Evolutionary conservation across 495 filamentous ascomycete genomes (phyloP).

Genomic region (Penicillium bovifimosum): DNA sequence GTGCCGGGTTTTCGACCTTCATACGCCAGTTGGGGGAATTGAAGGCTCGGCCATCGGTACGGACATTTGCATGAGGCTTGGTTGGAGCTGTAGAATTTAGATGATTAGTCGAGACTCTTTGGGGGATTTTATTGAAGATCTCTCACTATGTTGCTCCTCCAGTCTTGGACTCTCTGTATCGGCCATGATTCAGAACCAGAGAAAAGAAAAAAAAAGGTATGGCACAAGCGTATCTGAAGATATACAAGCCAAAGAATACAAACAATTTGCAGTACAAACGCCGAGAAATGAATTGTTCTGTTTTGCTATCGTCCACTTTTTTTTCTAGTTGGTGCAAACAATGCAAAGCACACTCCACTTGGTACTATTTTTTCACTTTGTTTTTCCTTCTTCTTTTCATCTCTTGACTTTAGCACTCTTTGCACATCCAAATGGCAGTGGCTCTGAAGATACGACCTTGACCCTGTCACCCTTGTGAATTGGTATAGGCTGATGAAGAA

Average conservation of each 20-base stretch:
- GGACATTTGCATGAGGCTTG: slow-evolving; percentile 34
- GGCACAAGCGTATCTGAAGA: background rate
- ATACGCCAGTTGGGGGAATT: slow-evolving; percentile 44
- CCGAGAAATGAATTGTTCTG: slow-evolving; percentile 8
- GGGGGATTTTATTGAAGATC: background rate
- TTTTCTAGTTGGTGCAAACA: slow-evolving; percentile 29
- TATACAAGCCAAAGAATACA: background rate
- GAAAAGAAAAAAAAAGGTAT: background rate
- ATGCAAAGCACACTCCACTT: slow-evolving; percentile 23
- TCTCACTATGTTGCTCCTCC: slow-evolving; percentile 38
- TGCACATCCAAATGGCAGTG: background rate
- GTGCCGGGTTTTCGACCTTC: slow-evolving; percentile 31
- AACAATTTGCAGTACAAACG: background rate
- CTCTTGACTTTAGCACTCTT: background rate
- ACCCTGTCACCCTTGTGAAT: too few relatives aligned
- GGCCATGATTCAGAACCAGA: slow-evolving; percentile 22
- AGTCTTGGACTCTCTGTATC: slow-evolving; percentile 30
- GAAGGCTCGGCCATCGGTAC: slow-evolving; percentile 42
- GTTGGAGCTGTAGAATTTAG: slow-evolving; percentile 29
- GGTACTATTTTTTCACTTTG: slow-evolving; percentile 13
- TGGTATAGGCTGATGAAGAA: background rate
- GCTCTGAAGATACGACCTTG: too few relatives aligned
- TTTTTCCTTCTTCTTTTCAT: slow-evolving; percentile 3
- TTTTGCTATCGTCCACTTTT: slow-evolving; percentile 19
- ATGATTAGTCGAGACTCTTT: slow-evolving; percentile 3